A percentile compares a stretch with the other conserved stretches of the same genome.
Evolutionary conservation across 176 grass and related monocot species (phyloP).

Genomic region (Lolium multiflorum): DNA sequence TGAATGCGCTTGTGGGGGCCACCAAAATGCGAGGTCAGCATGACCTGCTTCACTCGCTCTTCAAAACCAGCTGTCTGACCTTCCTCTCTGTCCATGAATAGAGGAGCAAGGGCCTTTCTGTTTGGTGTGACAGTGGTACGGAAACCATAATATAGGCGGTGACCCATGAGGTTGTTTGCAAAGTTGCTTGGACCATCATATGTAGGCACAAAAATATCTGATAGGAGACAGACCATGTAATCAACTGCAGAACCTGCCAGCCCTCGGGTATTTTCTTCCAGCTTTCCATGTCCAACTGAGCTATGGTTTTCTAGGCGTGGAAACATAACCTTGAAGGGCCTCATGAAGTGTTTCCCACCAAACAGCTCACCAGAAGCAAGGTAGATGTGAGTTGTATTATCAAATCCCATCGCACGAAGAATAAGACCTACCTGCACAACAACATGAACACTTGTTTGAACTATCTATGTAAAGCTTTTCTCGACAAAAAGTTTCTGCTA

Average conservation of each 20-base stretch:
- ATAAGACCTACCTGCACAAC: constrained; percentile 80
- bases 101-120: constrained; percentile 80
- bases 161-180: constrained; percentile 95
- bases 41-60: constrained; percentile 73
- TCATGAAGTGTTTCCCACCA: constrained; percentile 89
- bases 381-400: constrained; percentile 85
- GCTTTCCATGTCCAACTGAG: constrained; percentile 71
- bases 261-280: constrained; percentile 80
- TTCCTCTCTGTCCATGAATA: constrained; percentile 83
- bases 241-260: constrained; percentile 89
- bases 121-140: constrained; percentile 79
- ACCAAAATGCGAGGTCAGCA: constrained; percentile 74
- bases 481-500: background rate
- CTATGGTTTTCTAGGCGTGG: constrained; percentile 78
- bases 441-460: constrained; percentile 23
- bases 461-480: background rate
- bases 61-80: constrained; percentile 62
- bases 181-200: constrained; percentile 98
- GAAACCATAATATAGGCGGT: constrained; percentile 89
- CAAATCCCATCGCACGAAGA: constrained; percentile 69
- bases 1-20: constrained; percentile 70
- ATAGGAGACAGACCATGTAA: constrained; percentile 95
- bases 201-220: constrained; percentile 89
- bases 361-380: constrained; percentile 92
- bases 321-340: constrained; percentile 74